phyloP scores from a whole-genome alignment of 805 yeast species.

The Brettanomyces sp. region DNA sequence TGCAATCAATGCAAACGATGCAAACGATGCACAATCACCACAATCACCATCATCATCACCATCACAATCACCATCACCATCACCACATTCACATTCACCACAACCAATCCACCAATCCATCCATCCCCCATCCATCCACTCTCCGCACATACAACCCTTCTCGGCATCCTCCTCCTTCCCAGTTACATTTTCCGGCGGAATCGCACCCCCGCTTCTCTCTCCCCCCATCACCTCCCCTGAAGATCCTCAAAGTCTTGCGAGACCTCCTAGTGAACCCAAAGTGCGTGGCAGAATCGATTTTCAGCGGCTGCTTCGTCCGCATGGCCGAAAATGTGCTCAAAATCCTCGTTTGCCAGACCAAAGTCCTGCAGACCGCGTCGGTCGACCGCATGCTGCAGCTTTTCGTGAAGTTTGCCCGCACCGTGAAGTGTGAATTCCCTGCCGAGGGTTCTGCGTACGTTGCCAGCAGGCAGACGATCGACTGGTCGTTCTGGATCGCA shows the following conservation, averaged over 20 bases:
- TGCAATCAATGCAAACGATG: too few species aligned
- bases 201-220: too few species aligned
- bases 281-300: conserved; percentile 20
- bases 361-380: conserved; percentile 15
- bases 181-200: too few species aligned
- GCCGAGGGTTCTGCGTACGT: not conserved
- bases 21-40: too few species aligned
- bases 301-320: conserved; percentile 13
- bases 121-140: not conserved
- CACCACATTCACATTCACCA: too few species aligned
- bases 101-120: not conserved
- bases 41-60: too few species aligned
- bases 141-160: too few species aligned
- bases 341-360: conserved; percentile 15
- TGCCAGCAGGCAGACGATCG: conserved; percentile 21
- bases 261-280: conserved; percentile 26
- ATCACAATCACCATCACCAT: too few species aligned
- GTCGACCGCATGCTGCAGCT: conserved; percentile 17
- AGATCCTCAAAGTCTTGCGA: conserved; percentile 25
- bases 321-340: conserved; percentile 17
- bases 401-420: conserved; percentile 16
- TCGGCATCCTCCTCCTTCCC: too few species aligned
- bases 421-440: not conserved
- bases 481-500: conserved; percentile 74
- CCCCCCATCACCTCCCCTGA: conserved; percentile 9